Conservation (phyloP, 1,284 basidiomycete genomes). For the Sporisorium sorghi region DNA sequence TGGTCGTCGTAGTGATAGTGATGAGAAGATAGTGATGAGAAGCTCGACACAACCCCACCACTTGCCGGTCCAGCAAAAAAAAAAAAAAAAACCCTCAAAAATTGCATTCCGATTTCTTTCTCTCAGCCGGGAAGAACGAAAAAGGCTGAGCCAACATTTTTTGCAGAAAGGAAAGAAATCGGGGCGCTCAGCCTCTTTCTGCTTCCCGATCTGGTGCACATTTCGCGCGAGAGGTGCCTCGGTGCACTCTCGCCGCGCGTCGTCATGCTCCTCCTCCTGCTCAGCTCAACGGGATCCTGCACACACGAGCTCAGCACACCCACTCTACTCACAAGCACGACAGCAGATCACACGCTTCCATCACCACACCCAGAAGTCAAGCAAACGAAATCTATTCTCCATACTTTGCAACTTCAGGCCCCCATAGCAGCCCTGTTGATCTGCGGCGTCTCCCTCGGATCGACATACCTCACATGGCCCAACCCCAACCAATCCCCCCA, state of each 20-base stretch:
- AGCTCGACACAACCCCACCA: conserved; percentile 8
- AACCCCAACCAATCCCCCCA: conserved; percentile 51
- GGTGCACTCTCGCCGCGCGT: too few species aligned
- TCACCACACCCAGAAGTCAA: too few species aligned
- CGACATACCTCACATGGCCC: conserved; percentile 51
- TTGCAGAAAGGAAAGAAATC: not conserved
- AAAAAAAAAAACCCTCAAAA: too few species aligned
- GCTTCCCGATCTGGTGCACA: not conserved
- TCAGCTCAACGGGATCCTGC: not conserved
- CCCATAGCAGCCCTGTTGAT: conserved; percentile 55
- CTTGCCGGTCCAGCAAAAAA: too few species aligned
- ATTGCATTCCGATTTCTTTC: conserved; percentile 10
- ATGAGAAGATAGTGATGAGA: conserved; percentile 15
- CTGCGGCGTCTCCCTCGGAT: conserved; percentile 52
- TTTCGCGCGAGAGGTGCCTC: not conserved
- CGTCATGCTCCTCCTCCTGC: not conserved
- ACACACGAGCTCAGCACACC: not conserved
- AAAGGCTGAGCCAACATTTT: conserved; percentile 14
- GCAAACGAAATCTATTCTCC: too few species aligned
- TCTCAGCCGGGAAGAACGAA: conserved; percentile 5
- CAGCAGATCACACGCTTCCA: too few species aligned
- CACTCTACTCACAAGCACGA: not conserved
- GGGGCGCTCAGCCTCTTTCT: not conserved
- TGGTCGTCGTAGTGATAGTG: not conserved
- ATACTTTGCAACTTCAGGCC: too few species aligned